Percentiles rank a stretch among this genome's conserved stretches.
Evolutionary conservation across 495 filamentous ascomycete genomes (phyloP).

Genomic region (Viridothelium virens): DNA sequence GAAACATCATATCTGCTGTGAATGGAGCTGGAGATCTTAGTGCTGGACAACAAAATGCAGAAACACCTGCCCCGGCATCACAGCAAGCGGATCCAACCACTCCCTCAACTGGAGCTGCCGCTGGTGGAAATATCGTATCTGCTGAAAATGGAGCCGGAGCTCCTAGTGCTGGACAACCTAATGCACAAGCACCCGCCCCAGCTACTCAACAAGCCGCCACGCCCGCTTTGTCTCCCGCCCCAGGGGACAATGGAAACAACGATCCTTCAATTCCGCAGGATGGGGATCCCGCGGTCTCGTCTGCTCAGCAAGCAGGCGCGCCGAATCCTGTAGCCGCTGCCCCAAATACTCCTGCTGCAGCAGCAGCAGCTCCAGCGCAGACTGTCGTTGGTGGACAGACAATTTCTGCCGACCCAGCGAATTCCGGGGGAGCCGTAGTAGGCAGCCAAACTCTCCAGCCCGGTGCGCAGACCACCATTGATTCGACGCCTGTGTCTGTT

Average conservation of each 20-base stretch:
- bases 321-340: background rate
- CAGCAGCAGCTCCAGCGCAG: background rate
- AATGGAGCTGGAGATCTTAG: background rate
- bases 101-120: background rate
- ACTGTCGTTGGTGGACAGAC: background rate
- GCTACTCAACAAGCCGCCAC: background rate
- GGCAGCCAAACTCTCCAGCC: constrained; percentile 2
- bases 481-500: constrained; percentile 7
- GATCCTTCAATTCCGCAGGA: background rate
- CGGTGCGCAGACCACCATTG: constrained; percentile 4
- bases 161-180: background rate
- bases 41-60: background rate
- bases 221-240: background rate
- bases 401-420: background rate
- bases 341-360: background rate
- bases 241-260: background rate
- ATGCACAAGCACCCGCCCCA: background rate
- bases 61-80: background rate
- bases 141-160: background rate
- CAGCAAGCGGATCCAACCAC: background rate
- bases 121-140: background rate
- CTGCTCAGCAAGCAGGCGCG: background rate
- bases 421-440: background rate
- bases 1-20: background rate
- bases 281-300: background rate